Evolutionary conservation across 345 rosid species (phyloP).

Genomic region (Lumnitzera racemosa): DNA sequence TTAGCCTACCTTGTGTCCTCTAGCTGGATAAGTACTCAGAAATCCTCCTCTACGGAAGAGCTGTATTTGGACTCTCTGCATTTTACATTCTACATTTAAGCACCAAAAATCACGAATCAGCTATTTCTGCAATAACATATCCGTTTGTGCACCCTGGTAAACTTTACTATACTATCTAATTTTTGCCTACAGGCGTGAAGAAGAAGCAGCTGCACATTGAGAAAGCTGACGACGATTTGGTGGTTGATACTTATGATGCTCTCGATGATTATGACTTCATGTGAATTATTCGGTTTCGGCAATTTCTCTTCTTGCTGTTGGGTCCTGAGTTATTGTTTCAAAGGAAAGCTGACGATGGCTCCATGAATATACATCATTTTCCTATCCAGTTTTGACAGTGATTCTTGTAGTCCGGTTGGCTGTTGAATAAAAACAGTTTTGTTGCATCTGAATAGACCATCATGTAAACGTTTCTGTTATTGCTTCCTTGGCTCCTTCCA

Average conservation of each 20-base stretch:
- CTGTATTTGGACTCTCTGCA: too few species aligned
- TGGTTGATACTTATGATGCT: conserved; percentile 39
- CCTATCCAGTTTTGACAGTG: too few species aligned
- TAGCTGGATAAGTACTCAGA: too few species aligned
- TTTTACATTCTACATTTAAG: too few species aligned
- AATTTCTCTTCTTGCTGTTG: conserved; percentile 4
- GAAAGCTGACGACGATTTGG: conserved; percentile 69
- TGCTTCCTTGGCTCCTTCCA: too few species aligned
- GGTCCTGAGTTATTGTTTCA: background rate
- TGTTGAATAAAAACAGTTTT: too few species aligned
- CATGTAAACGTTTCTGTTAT: too few species aligned
- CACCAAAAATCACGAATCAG: background rate
- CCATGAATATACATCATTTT: too few species aligned
- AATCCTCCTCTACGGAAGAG: too few species aligned
- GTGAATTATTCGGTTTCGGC: conserved; percentile 27
- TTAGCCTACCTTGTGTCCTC: too few species aligned
- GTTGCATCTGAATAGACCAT: too few species aligned
- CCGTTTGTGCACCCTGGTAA: background rate
- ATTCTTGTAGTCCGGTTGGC: too few species aligned
- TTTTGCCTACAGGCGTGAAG: conserved; percentile 43
- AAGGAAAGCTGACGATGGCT: background rate
- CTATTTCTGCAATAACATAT: background rate
- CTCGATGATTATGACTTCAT: conserved; percentile 81
- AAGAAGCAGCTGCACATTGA: conserved; percentile 80
- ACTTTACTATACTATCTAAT: background rate